Conservation (phyloP, 805 yeast genomes). For the Candida succiphila region DNA sequence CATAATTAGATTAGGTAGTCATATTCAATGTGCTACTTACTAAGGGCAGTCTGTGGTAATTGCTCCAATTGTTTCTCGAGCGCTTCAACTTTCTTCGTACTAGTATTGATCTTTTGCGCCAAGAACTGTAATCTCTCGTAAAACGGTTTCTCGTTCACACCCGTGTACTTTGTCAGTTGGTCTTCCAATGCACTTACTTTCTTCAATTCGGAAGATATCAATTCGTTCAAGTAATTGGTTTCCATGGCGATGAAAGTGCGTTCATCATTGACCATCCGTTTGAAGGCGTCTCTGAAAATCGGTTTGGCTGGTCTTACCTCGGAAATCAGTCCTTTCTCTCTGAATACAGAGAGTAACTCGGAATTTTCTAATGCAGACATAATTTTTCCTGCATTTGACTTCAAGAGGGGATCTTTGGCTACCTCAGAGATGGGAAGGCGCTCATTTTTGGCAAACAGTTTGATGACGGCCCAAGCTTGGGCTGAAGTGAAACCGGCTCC, state of each 20-base stretch:
- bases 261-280: constrained; percentile 47
- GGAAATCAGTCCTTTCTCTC: constrained; percentile 66
- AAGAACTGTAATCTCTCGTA: constrained; percentile 57
- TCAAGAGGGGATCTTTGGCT: constrained; percentile 49
- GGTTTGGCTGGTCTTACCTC: constrained; percentile 78
- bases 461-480: constrained; percentile 83
- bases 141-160: constrained; percentile 43
- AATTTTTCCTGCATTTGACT: constrained; percentile 42
- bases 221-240: constrained; percentile 42
- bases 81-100: constrained; percentile 40
- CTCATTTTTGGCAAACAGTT: constrained; percentile 42
- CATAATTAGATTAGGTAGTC: too few species aligned
- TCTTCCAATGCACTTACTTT: constrained; percentile 60
- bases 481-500: constrained; percentile 53
- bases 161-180: constrained; percentile 54
- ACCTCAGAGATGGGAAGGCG: constrained; percentile 40
- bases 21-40: too few species aligned
- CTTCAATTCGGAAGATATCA: constrained; percentile 48
- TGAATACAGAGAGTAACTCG: constrained; percentile 62
- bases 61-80: constrained; percentile 36
- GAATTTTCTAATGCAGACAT: constrained; percentile 67
- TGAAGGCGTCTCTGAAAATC: constrained; percentile 70
- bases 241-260: constrained; percentile 54
- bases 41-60: too few species aligned
- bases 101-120: constrained; percentile 51